Evolutionary conservation across 1,284 basidiomycete genomes (phyloP), one percentile per base, ranked within the genome.

Genomic region (Leucoagaricus sp.): DNA sequence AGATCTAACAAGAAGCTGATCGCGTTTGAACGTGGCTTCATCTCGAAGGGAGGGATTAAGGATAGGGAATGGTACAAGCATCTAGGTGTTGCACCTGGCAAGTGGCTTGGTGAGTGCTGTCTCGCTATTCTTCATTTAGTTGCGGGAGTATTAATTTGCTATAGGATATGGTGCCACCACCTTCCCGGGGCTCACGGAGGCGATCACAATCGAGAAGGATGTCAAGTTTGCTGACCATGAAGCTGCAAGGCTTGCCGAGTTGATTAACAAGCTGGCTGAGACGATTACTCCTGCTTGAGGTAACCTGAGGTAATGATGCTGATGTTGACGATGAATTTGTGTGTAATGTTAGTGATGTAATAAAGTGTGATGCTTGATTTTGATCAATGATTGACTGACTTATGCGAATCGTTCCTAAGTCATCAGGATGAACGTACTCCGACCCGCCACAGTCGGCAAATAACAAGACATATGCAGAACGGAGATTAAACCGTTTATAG

Each of bases 41-140:
- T 96, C 63, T 86, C 85, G 4, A 78, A 89, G 63, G 82, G 80
- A 19, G 96, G 96, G 3, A 73, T 76, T 50, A 87, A 85, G 67
- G 87, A 88, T 58, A 80, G 92, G 28, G 86, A 92, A 68, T 96
- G 93, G 93, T 96, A 78, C 55, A 73, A 80, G 67, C 91, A 96
- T 72, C 79, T 96, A 50, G 93, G 84, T 40, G 92, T 95, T 34
- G 92, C 94, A 4, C 95, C 96, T 6, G 95, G 94, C 25, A 88
- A 90, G 65, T 95, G 90, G 86, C 81, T 93, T 28, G 91, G 93
- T 89, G 62, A 62, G 80, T 74, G 46, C 36, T 51, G 21, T 38
- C 47, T 49, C 25, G 31, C 46, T 49, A 34, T 47, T 6, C 7
- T 42, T 46, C 31, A 26, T 21, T 33, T 6, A 15, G 33, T 19